Evolutionary conservation across 129 eudicot genomes (phyloP).

Genomic region (Saussurea involucrata): DNA sequence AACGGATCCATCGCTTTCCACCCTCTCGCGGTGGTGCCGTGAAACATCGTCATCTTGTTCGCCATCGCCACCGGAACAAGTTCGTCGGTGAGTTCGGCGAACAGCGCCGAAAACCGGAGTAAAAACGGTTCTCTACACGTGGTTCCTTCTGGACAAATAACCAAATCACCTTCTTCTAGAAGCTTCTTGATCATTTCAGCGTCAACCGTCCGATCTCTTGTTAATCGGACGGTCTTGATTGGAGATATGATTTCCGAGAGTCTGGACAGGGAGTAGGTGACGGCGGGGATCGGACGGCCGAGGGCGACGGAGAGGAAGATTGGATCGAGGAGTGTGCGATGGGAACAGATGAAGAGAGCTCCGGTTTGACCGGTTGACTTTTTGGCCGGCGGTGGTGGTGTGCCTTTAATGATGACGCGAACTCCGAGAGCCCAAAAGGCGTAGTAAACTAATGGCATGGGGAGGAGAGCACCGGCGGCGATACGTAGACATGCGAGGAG

Average conservation of each 20-base stretch:
- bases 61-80: slow-evolving; percentile 66
- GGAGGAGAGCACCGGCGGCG: slow-evolving; percentile 61
- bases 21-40: slow-evolving; percentile 72
- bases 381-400: slow-evolving; percentile 55
- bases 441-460: slow-evolving; percentile 57
- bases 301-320: slow-evolving; percentile 63
- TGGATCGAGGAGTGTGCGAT: slow-evolving; percentile 71
- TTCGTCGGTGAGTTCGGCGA: slow-evolving; percentile 58
- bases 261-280: slow-evolving; percentile 61
- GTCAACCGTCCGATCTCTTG: slow-evolving; percentile 48
- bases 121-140: slow-evolving; percentile 76
- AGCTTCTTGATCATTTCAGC: slow-evolving; percentile 61
- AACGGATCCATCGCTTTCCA: slow-evolving; percentile 83
- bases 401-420: slow-evolving; percentile 57
- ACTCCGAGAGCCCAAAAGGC: slow-evolving; percentile 68
- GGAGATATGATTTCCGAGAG: slow-evolving; percentile 73
- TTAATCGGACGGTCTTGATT: slow-evolving; percentile 63
- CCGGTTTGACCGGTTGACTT: slow-evolving; percentile 60
- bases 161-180: slow-evolving; percentile 54
- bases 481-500: slow-evolving; percentile 57
- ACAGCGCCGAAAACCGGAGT: slow-evolving; percentile 59
- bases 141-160: slow-evolving; percentile 72
- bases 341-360: slow-evolving; percentile 61
- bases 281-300: slow-evolving; percentile 75
- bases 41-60: slow-evolving; percentile 62